phyloP scores from a whole-genome alignment of 768 basidiomycete species.

The Phlebiopsis gigantea region DNA sequence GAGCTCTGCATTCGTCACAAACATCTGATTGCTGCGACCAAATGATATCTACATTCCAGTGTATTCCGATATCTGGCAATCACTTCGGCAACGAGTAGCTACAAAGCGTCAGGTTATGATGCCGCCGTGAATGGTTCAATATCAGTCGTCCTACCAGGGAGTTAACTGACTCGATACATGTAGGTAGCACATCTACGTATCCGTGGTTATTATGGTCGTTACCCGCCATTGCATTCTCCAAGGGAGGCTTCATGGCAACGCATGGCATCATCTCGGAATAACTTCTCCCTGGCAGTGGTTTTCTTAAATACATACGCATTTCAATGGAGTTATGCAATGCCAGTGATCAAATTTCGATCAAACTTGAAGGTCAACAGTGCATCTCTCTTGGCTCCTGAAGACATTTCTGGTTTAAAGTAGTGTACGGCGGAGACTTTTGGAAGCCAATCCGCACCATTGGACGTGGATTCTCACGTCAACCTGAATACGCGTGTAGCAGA shows the following conservation, averaged over 20 bases:
- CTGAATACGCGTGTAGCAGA: too few relatives aligned
- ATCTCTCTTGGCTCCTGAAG: too few relatives aligned
- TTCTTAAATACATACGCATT: too few relatives aligned
- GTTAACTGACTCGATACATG: neutral
- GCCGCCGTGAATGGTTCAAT: conserved; percentile 11
- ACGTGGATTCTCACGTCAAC: too few relatives aligned
- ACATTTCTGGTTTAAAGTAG: too few relatives aligned
- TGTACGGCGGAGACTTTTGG: too few relatives aligned
- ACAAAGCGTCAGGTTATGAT: conserved; percentile 29
- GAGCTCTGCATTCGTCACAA: conserved; percentile 19
- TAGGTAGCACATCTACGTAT: neutral
- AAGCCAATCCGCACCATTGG: too few relatives aligned
- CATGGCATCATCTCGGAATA: too few relatives aligned
- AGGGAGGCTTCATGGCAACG: neutral
- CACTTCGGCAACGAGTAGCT: conserved; percentile 45
- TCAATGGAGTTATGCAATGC: too few relatives aligned
- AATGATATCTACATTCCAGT: conserved; percentile 46
- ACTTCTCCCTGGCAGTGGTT: too few relatives aligned
- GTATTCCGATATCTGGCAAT: conserved; percentile 77
- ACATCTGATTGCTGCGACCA: neutral
- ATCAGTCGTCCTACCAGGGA: neutral
- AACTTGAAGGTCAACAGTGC: too few relatives aligned
- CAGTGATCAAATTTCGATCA: too few relatives aligned
- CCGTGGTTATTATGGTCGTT: neutral
- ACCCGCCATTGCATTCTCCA: neutral